Percentiles rank a stretch among this genome's conserved stretches.
Evolutionary conservation across 306 rosid genomes (phyloP).

Genomic region (Ziziphus jujuba): DNA sequence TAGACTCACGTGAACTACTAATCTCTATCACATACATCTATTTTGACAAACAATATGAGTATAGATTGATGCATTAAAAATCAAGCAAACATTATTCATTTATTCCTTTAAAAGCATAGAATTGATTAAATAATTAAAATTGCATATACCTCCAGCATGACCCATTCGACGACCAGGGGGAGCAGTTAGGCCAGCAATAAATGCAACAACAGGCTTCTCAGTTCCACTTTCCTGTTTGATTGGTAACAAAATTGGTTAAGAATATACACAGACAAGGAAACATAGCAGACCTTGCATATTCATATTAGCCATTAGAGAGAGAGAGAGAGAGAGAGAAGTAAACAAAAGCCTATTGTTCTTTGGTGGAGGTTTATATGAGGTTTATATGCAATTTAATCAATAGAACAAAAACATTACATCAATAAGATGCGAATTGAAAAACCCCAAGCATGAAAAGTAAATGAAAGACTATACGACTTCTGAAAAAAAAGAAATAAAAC

Average conservation of each 20-base stretch:
- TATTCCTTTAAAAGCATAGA: background rate
- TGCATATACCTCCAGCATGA: conserved; percentile 87
- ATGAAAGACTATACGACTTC: too few relatives aligned
- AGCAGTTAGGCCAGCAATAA: conserved; percentile 98
- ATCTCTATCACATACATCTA: too few relatives aligned
- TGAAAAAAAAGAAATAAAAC: too few relatives aligned
- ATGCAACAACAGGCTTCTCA: conserved; percentile 91
- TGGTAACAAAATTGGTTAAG: conserved; percentile 9
- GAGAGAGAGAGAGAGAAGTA: background rate
- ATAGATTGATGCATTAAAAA: too few relatives aligned
- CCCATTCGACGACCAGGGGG: conserved; percentile 99
- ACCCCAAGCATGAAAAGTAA: too few relatives aligned
- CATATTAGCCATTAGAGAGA: background rate
- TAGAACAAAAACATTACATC: too few relatives aligned
- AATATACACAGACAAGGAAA: conserved; percentile 1
- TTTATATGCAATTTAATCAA: too few relatives aligned
- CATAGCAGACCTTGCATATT: too few relatives aligned
- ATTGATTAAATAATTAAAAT: conserved; percentile 7
- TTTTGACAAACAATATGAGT: too few relatives aligned
- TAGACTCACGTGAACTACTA: too few relatives aligned
- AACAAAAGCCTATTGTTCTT: background rate
- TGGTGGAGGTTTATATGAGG: too few relatives aligned
- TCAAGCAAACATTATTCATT: background rate
- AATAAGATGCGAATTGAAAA: too few relatives aligned
- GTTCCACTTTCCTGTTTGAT: conserved; percentile 88